Conservation (phyloP, 2,329 filamentous ascomycete genomes). For the Pezicula radicicola region DNA sequence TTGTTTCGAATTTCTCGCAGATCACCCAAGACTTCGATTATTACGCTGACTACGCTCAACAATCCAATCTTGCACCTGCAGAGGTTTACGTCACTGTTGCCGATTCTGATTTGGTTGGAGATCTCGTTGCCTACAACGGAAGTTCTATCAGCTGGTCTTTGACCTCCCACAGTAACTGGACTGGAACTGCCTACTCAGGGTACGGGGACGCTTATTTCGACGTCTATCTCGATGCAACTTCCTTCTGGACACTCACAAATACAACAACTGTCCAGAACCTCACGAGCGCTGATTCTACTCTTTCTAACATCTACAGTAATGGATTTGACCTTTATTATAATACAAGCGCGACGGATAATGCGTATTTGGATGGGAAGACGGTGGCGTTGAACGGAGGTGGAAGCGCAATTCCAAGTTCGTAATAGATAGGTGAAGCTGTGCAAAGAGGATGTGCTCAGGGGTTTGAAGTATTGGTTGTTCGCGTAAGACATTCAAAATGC, state of each 20-base stretch:
- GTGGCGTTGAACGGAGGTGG: constrained; percentile 1
- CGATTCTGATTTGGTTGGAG: constrained; percentile 24
- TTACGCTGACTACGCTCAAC: constrained; percentile 27
- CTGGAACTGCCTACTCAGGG: constrained; percentile 14
- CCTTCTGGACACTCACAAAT: constrained; percentile 17
- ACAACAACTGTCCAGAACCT: constrained; percentile 14
- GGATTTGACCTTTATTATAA: constrained; percentile 13
- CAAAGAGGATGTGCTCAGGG: no score
- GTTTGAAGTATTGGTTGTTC: no score
- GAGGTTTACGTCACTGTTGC: constrained; percentile 21
- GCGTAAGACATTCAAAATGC: no score
- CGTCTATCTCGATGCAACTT: constrained; percentile 11
- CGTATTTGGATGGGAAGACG: constrained; percentile 6
- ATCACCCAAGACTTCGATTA: constrained; percentile 32
- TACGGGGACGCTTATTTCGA: constrained; percentile 11
- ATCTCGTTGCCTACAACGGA: constrained; percentile 31
- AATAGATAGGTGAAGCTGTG: background rate
- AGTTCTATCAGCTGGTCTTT: constrained; percentile 16
- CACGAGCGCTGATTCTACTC: constrained; percentile 6
- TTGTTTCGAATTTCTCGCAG: constrained; percentile 25
- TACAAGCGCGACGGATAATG: constrained; percentile 6
- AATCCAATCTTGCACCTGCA: constrained; percentile 23
- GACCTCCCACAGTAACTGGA: constrained; percentile 12
- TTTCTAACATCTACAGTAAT: constrained; percentile 11
- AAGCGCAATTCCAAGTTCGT: background rate